Conservation (phyloP, 225 moss, liverwort and hornwort genomes). For the Rhytidiadelphus loreus region DNA sequence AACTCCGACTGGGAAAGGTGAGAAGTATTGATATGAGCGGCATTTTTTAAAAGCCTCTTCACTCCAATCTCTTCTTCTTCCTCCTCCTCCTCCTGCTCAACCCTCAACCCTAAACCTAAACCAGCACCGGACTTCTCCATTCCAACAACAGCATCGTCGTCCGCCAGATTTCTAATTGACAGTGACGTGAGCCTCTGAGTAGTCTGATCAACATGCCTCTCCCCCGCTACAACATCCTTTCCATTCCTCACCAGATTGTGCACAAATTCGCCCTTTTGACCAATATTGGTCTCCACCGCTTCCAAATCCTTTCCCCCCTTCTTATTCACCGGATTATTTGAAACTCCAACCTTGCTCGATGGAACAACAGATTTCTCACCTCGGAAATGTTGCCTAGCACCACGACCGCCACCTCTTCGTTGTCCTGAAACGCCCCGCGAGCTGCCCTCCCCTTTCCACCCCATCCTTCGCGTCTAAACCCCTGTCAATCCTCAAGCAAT, state of each 20-base stretch:
- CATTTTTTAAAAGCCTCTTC: slow-evolving; percentile 16
- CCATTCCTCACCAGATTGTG: neutral
- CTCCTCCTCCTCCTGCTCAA: neutral
- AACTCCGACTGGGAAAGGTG: slow-evolving; percentile 11
- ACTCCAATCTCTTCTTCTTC: slow-evolving; percentile 24
- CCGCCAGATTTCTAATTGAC: neutral
- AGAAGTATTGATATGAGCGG: neutral
- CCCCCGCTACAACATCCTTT: neutral
- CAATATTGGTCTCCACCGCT: neutral
- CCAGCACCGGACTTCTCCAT: neutral
- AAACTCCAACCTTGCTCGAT: neutral
- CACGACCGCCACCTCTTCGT: neutral
- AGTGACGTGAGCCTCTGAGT: neutral
- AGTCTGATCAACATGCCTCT: neutral
- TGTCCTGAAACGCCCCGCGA: neutral
- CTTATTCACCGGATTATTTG: neutral
- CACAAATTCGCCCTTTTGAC: neutral
- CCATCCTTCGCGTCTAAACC: neutral
- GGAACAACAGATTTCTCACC: neutral
- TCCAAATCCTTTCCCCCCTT: neutral
- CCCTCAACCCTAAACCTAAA: slow-evolving; percentile 1
- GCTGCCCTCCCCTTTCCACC: slow-evolving; percentile 5
- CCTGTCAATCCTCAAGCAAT: neutral
- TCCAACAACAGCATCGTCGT: neutral
- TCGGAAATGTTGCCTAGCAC: neutral